Percentiles rank a stretch among this genome's conserved stretches.
phyloP scores from a whole-genome alignment of 148 eudicot genomes.

The Rhododendron kiyosumense region DNA sequence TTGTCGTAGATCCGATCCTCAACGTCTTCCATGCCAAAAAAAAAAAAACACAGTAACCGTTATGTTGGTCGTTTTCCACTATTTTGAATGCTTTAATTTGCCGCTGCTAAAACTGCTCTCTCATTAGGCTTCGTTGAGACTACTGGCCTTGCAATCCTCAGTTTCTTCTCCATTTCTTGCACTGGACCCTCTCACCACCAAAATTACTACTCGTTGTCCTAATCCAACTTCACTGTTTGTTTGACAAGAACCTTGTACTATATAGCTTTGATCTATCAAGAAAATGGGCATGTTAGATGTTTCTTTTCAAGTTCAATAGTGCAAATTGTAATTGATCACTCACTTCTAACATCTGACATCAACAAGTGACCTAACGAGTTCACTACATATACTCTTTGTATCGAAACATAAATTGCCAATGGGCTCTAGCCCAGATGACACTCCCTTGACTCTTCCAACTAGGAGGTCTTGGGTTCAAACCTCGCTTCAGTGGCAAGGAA shows the following conservation, averaged over 20 bases:
- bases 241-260: background rate
- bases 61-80: background rate
- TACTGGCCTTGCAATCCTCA: background rate
- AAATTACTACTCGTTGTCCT: background rate
- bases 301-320: background rate
- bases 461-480: no score
- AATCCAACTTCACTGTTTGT: background rate
- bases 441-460: no score
- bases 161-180: background rate
- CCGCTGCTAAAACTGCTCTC: background rate
- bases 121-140: background rate
- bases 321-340: background rate
- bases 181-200: background rate
- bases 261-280: background rate
- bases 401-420: no score
- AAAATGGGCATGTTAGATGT: background rate
- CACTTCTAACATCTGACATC: background rate
- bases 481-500: no score
- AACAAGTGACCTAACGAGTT: no score
- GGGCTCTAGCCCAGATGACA: no score
- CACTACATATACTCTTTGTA: no score
- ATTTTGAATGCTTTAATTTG: background rate
- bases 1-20: background rate
- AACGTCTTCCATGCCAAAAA: background rate
- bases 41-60: background rate